phyloP scores from a whole-genome alignment of 2,329 filamentous ascomycete species.

The Fonsecaea erecta region DNA sequence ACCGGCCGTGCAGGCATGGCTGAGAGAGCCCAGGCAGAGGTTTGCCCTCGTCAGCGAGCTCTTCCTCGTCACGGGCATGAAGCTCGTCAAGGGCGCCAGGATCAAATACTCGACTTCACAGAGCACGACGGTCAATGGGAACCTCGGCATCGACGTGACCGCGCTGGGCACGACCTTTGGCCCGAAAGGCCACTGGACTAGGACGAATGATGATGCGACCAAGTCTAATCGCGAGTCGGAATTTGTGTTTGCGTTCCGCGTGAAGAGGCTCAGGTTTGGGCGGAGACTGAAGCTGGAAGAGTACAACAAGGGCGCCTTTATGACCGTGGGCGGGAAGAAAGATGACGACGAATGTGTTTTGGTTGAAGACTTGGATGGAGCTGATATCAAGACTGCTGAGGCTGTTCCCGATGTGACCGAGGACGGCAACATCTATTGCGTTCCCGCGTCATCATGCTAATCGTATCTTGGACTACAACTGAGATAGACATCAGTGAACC shows the following conservation, averaged over 20 bases:
- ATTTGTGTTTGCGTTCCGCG: slow-evolving; percentile 40
- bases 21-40: slow-evolving; percentile 39
- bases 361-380: slow-evolving; percentile 38
- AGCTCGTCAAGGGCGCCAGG: slow-evolving; percentile 40
- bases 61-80: slow-evolving; percentile 40
- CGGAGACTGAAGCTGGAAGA: slow-evolving; percentile 38
- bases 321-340: slow-evolving; percentile 34
- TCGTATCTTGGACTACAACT: slow-evolving; percentile 7
- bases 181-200: slow-evolving; percentile 39
- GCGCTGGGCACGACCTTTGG: slow-evolving; percentile 37
- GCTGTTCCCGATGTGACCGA: slow-evolving; percentile 37
- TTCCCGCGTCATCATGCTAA: slow-evolving; percentile 30
- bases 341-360: slow-evolving; percentile 37
- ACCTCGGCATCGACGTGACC: slow-evolving; percentile 36
- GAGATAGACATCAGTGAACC: slow-evolving; percentile 9
- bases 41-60: slow-evolving; percentile 36
- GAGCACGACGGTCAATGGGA: slow-evolving; percentile 34
- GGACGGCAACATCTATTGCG: slow-evolving; percentile 37
- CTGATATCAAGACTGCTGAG: slow-evolving; percentile 36
- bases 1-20: slow-evolving; percentile 39
- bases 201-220: slow-evolving; percentile 36
- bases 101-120: slow-evolving; percentile 39
- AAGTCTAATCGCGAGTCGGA: slow-evolving; percentile 38
- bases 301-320: slow-evolving; percentile 39
- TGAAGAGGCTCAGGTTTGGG: slow-evolving; percentile 39